Evolutionary conservation across 106 monocot genomes (phyloP), one percentile per base, ranked within the genome.

Genomic region (Allium sativum): DNA sequence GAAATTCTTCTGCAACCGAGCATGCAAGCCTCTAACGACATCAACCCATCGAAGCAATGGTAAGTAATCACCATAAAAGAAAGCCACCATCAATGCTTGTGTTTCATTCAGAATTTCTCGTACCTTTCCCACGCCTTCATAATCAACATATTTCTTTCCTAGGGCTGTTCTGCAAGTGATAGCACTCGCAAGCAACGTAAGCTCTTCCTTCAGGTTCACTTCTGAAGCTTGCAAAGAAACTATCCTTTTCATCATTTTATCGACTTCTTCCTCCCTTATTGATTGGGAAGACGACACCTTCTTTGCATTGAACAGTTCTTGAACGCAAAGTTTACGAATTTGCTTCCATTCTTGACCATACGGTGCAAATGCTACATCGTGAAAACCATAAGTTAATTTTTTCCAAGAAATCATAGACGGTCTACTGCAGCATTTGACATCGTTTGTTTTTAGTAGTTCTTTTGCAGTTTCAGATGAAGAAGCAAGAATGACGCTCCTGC

Each of bases 21-120:
- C 31, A 31, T 31, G 31, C 31, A 31, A 31, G 4, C 31, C 31
- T 31, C 31, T 31, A 31, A 31, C 31, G 5, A 31, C 31, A 22
- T 56, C 56, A 11, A 56, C 21, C 56, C 56, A 56, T 21, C 56
- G 21, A 19, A 56, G 31, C 56, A 15, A 10, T 13, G 56, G 56
- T 7, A 56, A 1, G 31, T 56, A 21, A 21, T 56, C 56, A 56
- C 22, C 56, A 21, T 21, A 21, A 31, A 56, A 56, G 7, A 56
- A 56, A 8, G 22, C 56, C 5, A 11, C 17, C 0, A 22, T 3
- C 21, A 56, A 9, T 9, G 21, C 21, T 31, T 56, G 56, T 31
- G 21, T 9, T 13, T 19, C 56, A 3, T 31, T 31, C 31, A 31
- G 31, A 31, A 56, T 10, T 15, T 7, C 13, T 6, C 17, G 20